Conservation (phyloP, 176 grass and related monocot genomes). For the Phoenix roebelenii region DNA sequence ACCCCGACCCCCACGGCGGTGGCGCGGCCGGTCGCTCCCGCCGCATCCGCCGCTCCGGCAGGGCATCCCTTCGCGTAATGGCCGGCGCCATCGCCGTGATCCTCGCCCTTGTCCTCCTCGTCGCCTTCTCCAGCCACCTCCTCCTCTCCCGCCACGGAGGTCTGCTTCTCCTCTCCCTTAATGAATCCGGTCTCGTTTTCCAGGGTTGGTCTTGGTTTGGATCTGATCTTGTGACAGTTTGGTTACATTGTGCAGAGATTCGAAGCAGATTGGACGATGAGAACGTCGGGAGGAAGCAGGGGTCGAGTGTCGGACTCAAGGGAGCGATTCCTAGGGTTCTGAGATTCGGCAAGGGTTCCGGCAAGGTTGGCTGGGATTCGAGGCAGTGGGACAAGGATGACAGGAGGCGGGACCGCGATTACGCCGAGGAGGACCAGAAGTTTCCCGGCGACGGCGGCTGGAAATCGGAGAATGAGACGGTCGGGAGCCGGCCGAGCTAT, state of each 20-base stretch:
- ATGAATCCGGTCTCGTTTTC: conserved; percentile 1
- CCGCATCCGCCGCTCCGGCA: conserved; percentile 44
- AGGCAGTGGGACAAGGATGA: conserved; percentile 81
- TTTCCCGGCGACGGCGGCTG: not conserved
- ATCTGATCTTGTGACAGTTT: too few species aligned
- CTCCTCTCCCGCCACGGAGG: conserved; percentile 14
- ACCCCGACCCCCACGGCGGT: not conserved
- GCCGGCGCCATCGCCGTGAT: conserved; percentile 21
- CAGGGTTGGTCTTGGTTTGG: not conserved
- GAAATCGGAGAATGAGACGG: conserved; percentile 2
- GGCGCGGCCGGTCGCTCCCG: conserved; percentile 29
- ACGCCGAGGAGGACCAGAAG: conserved; percentile 28
- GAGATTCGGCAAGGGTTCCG: conserved; percentile 58
- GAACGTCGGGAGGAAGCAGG: conserved; percentile 26
- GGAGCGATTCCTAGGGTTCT: conserved; percentile 42
- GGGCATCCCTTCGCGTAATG: conserved; percentile 38
- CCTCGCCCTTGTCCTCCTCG: conserved; percentile 32
- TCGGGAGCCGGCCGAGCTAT: conserved; percentile 21
- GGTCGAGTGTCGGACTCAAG: conserved; percentile 12
- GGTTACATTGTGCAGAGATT: conserved; percentile 26
- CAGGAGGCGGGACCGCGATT: conserved; percentile 58
- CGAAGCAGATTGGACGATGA: conserved; percentile 24
- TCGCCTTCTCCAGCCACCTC: conserved; percentile 49
- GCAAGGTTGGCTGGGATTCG: conserved; percentile 50
- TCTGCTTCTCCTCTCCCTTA: not conserved